Conservation (phyloP, 257 asterid genomes). For the Voacanga thouarsii region DNA sequence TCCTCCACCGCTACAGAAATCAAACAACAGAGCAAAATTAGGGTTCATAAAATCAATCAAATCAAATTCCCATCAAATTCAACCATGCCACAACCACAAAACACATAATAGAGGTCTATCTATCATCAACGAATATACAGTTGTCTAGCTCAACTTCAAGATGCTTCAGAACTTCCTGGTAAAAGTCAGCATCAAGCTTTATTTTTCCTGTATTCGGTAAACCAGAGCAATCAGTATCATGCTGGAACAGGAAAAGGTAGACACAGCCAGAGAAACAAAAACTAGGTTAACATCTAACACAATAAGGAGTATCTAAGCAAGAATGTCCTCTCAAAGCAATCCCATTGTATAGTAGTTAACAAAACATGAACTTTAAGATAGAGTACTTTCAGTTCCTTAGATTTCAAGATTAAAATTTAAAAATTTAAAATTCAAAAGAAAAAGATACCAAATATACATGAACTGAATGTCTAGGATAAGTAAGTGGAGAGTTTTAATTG, state of each 20-base stretch:
- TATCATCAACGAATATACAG: constrained; percentile 74
- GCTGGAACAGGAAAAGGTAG: neutral
- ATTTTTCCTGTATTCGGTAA: constrained; percentile 63
- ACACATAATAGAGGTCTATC: too few relatives aligned
- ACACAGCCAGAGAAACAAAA: neutral
- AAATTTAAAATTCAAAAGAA: constrained; percentile 1
- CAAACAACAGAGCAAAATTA: too few relatives aligned
- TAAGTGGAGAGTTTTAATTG: constrained; percentile 69
- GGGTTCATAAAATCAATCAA: too few relatives aligned
- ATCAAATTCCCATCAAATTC: too few relatives aligned
- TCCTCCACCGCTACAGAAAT: too few relatives aligned
- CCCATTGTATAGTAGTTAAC: too few relatives aligned
- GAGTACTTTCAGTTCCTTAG: neutral
- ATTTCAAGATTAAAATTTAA: neutral
- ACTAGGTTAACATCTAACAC: neutral
- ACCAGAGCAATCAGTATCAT: constrained; percentile 7
- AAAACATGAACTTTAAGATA: neutral
- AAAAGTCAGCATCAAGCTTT: constrained; percentile 82
- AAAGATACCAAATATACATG: constrained; percentile 72
- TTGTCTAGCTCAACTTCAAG: constrained; percentile 56
- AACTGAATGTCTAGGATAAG: constrained; percentile 96
- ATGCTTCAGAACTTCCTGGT: constrained; percentile 59
- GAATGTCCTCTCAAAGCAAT: neutral
- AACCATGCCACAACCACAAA: too few relatives aligned
- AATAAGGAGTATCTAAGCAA: neutral